Conservation (phyloP, 192 early-diverging fungal species). For the Geranomyces michiganensis region DNA sequence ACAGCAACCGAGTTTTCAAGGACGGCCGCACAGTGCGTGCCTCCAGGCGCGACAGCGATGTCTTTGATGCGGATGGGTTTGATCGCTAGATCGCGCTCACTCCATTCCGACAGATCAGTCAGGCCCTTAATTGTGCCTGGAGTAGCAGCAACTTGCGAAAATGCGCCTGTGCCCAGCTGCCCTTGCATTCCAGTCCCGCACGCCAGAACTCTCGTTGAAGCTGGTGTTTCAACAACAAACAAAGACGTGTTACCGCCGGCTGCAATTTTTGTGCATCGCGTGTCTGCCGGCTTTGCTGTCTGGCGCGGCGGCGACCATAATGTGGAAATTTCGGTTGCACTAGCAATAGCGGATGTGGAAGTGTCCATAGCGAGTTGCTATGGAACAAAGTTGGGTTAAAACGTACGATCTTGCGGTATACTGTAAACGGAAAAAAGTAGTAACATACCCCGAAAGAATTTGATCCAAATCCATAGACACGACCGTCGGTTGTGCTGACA, state of each 20-base stretch:
- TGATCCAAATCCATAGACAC: constrained; percentile 43
- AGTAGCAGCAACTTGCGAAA: constrained; percentile 27
- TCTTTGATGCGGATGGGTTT: constrained; percentile 33
- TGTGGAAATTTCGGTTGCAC: constrained; percentile 6
- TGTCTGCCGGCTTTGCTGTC: constrained; percentile 1
- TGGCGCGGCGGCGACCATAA: background rate
- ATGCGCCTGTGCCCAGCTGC: constrained; percentile 45
- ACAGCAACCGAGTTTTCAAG: constrained; percentile 16
- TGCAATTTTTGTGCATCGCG: constrained; percentile 40
- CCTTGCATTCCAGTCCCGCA: constrained; percentile 49
- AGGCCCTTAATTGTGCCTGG: constrained; percentile 32
- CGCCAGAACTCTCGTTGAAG: constrained; percentile 32
- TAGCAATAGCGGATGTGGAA: background rate
- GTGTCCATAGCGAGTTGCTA: constrained; percentile 20
- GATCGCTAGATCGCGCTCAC: constrained; percentile 17
- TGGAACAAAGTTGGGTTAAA: background rate
- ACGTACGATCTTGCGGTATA: background rate
- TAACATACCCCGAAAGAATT: constrained; percentile 43
- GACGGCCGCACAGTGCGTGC: constrained; percentile 39
- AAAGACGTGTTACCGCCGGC: constrained; percentile 45
- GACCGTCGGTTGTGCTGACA: constrained; percentile 37
- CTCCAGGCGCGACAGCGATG: constrained; percentile 20
- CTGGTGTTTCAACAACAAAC: constrained; percentile 31
- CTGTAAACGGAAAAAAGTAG: background rate
- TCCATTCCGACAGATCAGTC: constrained; percentile 38